phyloP scores from a whole-genome alignment of 768 basidiomycete species.

The Daedaleopsis nitida region DNA sequence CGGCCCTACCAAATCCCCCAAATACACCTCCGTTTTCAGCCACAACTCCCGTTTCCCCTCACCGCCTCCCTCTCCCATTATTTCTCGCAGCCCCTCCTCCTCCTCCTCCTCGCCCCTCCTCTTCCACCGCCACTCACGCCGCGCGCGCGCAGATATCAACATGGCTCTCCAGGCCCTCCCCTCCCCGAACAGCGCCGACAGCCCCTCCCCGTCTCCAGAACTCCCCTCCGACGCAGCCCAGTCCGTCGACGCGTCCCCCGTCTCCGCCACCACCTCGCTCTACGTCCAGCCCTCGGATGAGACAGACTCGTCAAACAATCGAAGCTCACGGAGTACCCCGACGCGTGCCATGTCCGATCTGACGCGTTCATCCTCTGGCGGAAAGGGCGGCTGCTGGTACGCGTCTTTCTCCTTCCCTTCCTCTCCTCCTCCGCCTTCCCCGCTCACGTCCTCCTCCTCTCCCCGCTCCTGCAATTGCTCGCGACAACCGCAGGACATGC shows the following conservation, averaged over 20 bases:
- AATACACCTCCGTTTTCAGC: slow-evolving; percentile 24
- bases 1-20: slow-evolving; percentile 8
- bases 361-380: slow-evolving; percentile 45
- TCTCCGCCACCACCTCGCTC: slow-evolving; percentile 20
- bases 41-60: slow-evolving; percentile 22
- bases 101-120: background rate
- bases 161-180: slow-evolving; percentile 21
- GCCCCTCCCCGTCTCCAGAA: slow-evolving; percentile 25
- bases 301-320: slow-evolving; percentile 18
- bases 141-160: slow-evolving; percentile 3
- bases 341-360: slow-evolving; percentile 39
- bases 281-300: slow-evolving; percentile 22
- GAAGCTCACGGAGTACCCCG: slow-evolving; percentile 47
- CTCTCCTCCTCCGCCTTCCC: slow-evolving; percentile 1
- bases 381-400: slow-evolving; percentile 82
- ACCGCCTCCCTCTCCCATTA: slow-evolving; percentile 20
- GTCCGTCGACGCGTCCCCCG: slow-evolving; percentile 24
- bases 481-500: slow-evolving; percentile 63
- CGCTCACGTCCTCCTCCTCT: background rate
- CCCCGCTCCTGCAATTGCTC: slow-evolving; percentile 4
- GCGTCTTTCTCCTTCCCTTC: slow-evolving; percentile 32
- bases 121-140: background rate
- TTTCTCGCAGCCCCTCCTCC: slow-evolving; percentile 8
- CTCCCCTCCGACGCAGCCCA: slow-evolving; percentile 15
- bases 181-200: slow-evolving; percentile 21